Base-by-base conservation (phyloP, 2,329 filamentous ascomycete genomes). In the Neonectria faginata region DNA sequence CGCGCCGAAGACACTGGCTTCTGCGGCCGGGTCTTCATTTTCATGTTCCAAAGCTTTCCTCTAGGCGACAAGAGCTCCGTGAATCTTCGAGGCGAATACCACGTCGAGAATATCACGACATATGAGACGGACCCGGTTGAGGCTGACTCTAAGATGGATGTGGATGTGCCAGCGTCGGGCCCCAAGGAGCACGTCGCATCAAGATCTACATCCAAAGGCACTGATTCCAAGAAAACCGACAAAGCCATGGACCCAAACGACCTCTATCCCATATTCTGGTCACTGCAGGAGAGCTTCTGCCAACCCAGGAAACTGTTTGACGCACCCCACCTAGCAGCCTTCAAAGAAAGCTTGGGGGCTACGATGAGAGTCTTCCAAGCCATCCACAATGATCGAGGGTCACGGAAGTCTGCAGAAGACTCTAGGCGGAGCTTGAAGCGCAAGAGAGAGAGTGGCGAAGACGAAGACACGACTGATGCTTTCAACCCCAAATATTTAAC, bases 401-500 rank as follows among this genome's bases (percentile, higher is more conserved):
- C 82, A 41, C 79, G 81, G n/a, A 90, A 87, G 67, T 79, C 84
- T 7, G 76, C 82, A 2, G 89, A 91, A 45, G 92, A 93, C 57
- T 82, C 83, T 51, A 89, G 88, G 67, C 87, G 86, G 67, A 88
- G 87, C 31, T 74, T 84, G 57, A 97, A 94, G 79, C 88, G 93
- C 61, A 97, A 94, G 77, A 84, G 86, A 47, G 84, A 86, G 11
- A 70, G 69, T 18, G 85, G 84, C 45, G 80, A 81, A 29, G 85
- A 88, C 56, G 87, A 88, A 8, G 86, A 88, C 59, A 67, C 68
- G 16, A 68, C 73, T 1, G 78, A 77, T 57, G 70, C 76, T 25
- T 98, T 97, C 81, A 99, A 99, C 74, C 95, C 97, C 1, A 99
- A 98, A 76, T 99, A 99, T 77, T 86, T 99, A 18, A 99, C 96